phyloP scores from a whole-genome alignment of 2,329 filamentous ascomycete species.

The Botrytis cinerea region DNA sequence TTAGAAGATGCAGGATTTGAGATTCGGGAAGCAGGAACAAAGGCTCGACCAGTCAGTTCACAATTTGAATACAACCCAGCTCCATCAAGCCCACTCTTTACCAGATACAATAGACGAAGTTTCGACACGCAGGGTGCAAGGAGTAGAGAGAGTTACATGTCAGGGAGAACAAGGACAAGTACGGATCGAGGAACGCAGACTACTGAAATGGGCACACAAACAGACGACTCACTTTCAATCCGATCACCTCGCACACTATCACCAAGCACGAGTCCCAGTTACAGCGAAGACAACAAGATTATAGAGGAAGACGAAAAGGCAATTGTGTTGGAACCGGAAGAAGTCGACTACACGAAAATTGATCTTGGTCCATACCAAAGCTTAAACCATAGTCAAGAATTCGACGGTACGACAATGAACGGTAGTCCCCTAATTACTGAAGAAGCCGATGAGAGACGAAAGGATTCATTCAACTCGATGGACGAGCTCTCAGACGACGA shows the following conservation, averaged over 20 bases:
- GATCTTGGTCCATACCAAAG: conserved; percentile 50
- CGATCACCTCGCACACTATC: conserved; percentile 46
- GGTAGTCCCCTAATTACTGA: conserved; percentile 37
- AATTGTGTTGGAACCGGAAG: conserved; percentile 49
- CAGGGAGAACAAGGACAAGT: conserved; percentile 52
- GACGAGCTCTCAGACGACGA: conserved; percentile 50
- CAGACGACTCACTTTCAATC: conserved; percentile 47
- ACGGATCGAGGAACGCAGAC: conserved; percentile 69
- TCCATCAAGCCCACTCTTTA: conserved; percentile 71
- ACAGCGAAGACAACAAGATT: conserved; percentile 45
- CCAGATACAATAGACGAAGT: conserved; percentile 62
- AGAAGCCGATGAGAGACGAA: conserved; percentile 39
- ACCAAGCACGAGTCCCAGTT: conserved; percentile 54
- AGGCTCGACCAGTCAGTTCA: conserved; percentile 71
- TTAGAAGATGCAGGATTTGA: conserved; percentile 88
- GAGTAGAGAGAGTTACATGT: conserved; percentile 75
- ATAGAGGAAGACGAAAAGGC: conserved; percentile 41
- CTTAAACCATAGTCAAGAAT: conserved; percentile 38
- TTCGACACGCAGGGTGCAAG: conserved; percentile 62
- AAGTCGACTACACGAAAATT: conserved; percentile 62
- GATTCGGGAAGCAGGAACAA: conserved; percentile 85
- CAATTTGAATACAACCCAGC: conserved; percentile 81
- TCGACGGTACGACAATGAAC: conserved; percentile 40
- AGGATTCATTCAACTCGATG: conserved; percentile 44
- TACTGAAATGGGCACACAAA: conserved; percentile 66